Evolutionary conservation across 2,329 filamentous ascomycete species (phyloP).

Genomic region (Diplodia intermedia): DNA sequence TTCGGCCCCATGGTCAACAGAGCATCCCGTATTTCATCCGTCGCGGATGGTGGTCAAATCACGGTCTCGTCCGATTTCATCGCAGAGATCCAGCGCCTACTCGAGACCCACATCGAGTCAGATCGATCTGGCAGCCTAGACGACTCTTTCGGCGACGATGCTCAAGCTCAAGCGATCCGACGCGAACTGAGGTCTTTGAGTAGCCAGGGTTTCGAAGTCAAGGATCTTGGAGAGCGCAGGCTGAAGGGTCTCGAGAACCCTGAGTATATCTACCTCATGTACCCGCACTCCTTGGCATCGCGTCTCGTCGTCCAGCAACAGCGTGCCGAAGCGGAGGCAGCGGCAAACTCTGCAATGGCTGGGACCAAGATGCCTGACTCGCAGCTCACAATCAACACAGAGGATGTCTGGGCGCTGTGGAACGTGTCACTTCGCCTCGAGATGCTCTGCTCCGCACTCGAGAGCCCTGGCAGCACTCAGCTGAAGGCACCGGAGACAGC

Average conservation of each 20-base stretch:
- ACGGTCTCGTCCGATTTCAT: slow-evolving; percentile 98
- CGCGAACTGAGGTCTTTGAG: slow-evolving; percentile 86
- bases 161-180: slow-evolving; percentile 76
- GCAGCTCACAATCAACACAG: slow-evolving; percentile 78
- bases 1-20: slow-evolving; percentile 99
- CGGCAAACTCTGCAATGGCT: slow-evolving; percentile 56
- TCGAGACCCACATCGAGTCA: slow-evolving; percentile 88
- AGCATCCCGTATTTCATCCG: slow-evolving; percentile 88
- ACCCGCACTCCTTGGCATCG: slow-evolving; percentile 84
- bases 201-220: slow-evolving; percentile 93
- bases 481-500: slow-evolving; percentile 83
- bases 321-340: slow-evolving; percentile 55
- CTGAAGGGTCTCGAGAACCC: slow-evolving; percentile 97
- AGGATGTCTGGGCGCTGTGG: slow-evolving; percentile 89
- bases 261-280: slow-evolving; percentile 93
- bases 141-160: slow-evolving; percentile 77
- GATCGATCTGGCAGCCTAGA: slow-evolving; percentile 76
- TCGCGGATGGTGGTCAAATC: slow-evolving; percentile 95
- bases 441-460: slow-evolving; percentile 90
- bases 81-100: slow-evolving; percentile 87
- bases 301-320: slow-evolving; percentile 75
- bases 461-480: slow-evolving; percentile 67
- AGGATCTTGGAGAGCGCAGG: slow-evolving; percentile 93
- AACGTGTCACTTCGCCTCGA: slow-evolving; percentile 86
- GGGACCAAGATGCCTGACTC: slow-evolving; percentile 68